Evolutionary conservation across 2,329 filamentous ascomycete genomes (phyloP).

Genomic region (Trichoderma sp.): DNA sequence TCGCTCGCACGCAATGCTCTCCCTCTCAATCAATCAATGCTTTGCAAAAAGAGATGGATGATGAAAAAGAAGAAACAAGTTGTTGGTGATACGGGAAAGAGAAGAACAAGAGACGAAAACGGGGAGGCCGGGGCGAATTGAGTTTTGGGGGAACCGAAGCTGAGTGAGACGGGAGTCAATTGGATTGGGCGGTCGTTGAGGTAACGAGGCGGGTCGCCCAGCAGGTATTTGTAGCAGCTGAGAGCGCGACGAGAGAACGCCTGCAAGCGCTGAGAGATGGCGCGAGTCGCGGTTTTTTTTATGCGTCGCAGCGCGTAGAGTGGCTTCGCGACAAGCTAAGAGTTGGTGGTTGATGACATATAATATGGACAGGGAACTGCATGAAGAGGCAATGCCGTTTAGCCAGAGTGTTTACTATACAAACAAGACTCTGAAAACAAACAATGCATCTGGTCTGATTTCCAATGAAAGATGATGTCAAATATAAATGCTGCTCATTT

Average conservation of each 20-base stretch:
- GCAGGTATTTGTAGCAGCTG: constrained; percentile 10
- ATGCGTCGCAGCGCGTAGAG: constrained; percentile 2
- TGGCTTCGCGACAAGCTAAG: neutral
- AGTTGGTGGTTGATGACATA: neutral
- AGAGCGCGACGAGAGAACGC: neutral
- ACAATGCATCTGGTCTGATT: neutral
- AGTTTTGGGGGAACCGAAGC: neutral
- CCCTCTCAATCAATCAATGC: neutral
- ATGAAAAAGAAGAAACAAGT: neutral
- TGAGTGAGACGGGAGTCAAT: neutral
- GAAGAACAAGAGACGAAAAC: neutral
- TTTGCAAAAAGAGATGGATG: neutral
- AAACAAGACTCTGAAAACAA: neutral
- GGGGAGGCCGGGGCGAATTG: constrained; percentile 1
- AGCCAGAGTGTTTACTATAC: neutral
- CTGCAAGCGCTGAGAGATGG: neutral
- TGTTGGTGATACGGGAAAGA: neutral
- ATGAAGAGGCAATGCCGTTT: neutral
- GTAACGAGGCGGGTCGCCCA: neutral
- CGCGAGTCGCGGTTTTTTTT: constrained; percentile 18
- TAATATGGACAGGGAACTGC: neutral
- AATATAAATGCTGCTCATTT: neutral
- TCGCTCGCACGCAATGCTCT: neutral
- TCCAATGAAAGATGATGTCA: neutral
- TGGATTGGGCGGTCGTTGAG: constrained; percentile 8